Evolutionary conservation across 192 early-diverging fungal genomes (phyloP), one percentile per base, ranked within the genome.

Genomic region (Radiomyces spectabilis): DNA sequence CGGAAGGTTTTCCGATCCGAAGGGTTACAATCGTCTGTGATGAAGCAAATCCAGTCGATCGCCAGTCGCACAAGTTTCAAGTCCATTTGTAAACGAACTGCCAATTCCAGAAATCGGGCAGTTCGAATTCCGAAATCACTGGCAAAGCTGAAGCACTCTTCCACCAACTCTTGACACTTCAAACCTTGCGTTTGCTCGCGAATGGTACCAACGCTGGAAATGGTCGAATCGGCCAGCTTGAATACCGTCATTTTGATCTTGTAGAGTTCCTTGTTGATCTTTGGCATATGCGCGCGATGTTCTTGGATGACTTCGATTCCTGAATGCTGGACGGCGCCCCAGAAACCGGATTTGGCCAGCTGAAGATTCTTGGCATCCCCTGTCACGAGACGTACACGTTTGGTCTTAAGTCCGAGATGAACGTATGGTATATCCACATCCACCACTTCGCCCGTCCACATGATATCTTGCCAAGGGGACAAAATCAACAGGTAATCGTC

Each of bases 41-140:
- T 88, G 59, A 94, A 94, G 44, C 85, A 83, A 41, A 87, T 82
- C 92, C 92, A 94, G 41, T 87, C 85, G n/a, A 89, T 87, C 6
- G 86, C 76, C 46, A 94, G 74, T 3, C 78, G 75, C 15, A 88
- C 65, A 22, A 94, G 65, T 22, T 84, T 82, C 39, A 85, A 40
- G 34, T 87, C 82, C 48, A 88, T 68, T 26, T 81, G 76, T 0
- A 74, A 63, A 37, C 85, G 74, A n/a, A 76, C 71, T 40, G 69
- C 72, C 22, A 78, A 62, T 37, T 83, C 85, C 33, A 89, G 51
- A 42, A 82, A 79, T 46, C 72, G 69, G 25, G 84, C 50, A 0
- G 77, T 74, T 18, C 80, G 77, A 37, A 78, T 68, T 12, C 86
- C 84, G 40, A 88, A 86, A 57, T 84, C 85, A 19, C 74, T 74